These are phyloP conservation scores for Geotrichum cucujoidarum DNA, from an alignment of 1,139 yeast genomes.

Conservation along the genomic window DNA sequence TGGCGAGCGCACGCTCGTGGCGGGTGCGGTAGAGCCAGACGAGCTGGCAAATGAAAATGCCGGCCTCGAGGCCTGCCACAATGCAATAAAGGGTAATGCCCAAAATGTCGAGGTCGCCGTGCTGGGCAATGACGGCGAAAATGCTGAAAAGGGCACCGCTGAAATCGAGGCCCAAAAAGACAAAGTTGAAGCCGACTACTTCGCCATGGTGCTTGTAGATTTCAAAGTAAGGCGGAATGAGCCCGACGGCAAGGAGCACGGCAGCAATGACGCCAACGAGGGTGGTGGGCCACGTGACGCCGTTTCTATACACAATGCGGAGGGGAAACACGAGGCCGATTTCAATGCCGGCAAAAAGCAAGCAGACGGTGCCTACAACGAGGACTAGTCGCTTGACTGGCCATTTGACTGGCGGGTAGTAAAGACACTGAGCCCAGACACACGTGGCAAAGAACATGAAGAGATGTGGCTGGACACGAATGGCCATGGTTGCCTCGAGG, in stretches of 20 bases:
- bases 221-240: conserved; percentile 86
- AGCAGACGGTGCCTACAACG: conserved; percentile 32
- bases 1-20: conserved; percentile 22
- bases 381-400: conserved; percentile 23
- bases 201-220: conserved; percentile 71
- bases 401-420: conserved; percentile 62
- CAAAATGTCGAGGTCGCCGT: conserved; percentile 56
- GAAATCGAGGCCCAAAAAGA: conserved; percentile 73
- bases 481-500: conserved; percentile 66
- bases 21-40: conserved; percentile 64
- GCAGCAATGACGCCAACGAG: conserved; percentile 79
- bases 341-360: conserved; percentile 55
- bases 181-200: conserved; percentile 82
- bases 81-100: conserved; percentile 71
- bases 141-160: conserved; percentile 76
- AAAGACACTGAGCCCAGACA: conserved; percentile 67
- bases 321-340: conserved; percentile 70
- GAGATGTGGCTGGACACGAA: conserved; percentile 80
- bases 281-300: conserved; percentile 67
- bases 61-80: conserved; percentile 68
- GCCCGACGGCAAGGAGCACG: conserved; percentile 65
- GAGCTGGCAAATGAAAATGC: conserved; percentile 64
- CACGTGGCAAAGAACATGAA: conserved; percentile 68
- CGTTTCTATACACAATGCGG: conserved; percentile 52
- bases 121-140: conserved; percentile 43